These are phyloP conservation scores for Ceratocystis ficicola DNA, from an alignment of 2,329 filamentous ascomycete genomes.

Conservation along the genomic window DNA sequence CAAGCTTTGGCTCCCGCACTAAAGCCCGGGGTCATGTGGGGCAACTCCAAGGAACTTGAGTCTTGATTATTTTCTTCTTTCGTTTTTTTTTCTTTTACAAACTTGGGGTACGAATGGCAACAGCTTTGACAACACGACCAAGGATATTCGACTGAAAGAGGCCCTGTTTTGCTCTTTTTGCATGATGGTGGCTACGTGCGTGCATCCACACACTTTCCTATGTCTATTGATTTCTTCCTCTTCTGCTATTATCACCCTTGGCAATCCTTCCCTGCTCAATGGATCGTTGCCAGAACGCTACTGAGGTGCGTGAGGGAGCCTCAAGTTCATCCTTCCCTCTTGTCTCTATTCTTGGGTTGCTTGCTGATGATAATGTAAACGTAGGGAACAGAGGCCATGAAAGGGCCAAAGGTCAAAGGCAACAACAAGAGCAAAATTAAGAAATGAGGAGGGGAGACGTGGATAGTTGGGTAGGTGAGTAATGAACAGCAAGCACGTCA, in stretches of 20 bases:
- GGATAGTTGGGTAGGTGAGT: too few species aligned
- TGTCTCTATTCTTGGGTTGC: neutral
- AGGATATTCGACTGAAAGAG: neutral
- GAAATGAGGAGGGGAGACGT: too few species aligned
- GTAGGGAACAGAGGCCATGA: neutral
- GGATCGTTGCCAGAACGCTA: neutral
- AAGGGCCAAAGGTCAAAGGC: neutral
- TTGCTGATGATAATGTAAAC: neutral
- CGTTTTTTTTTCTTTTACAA: neutral
- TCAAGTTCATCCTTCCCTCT: constrained; percentile 9
- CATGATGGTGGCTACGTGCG: neutral
- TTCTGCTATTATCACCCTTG: neutral
- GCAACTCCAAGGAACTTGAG: constrained; percentile 1
- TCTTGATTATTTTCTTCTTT: neutral
- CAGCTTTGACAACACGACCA: neutral
- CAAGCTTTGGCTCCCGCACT: constrained; percentile 11
- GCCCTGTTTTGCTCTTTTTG: neutral
- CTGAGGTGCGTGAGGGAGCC: neutral
- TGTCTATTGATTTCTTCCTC: neutral
- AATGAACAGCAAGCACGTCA: too few species aligned
- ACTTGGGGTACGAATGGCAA: constrained; percentile 1
- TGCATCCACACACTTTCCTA: neutral
- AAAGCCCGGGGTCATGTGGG: constrained; percentile 8
- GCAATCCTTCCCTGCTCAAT: neutral
- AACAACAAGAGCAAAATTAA: neutral